Evolutionary conservation across 1,284 basidiomycete species (phyloP).

Genomic region (Ustilago nuda): DNA sequence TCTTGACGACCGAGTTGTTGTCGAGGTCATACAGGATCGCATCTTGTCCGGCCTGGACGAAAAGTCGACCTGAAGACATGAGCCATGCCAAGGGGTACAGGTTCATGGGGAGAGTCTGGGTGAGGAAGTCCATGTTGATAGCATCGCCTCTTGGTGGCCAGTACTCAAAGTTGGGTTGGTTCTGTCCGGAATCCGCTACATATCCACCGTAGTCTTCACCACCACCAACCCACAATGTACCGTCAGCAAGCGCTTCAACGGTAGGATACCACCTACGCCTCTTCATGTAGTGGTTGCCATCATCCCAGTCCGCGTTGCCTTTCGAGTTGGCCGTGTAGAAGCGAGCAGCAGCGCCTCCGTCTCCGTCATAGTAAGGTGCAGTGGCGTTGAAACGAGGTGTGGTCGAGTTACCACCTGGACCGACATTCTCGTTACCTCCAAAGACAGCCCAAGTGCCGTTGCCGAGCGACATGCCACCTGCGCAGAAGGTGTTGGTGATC

Average conservation of each 20-base stretch:
- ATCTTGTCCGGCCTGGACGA: constrained; percentile 56
- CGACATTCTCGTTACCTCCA: constrained; percentile 67
- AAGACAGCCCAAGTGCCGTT: constrained; percentile 67
- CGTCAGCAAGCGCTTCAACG: constrained; percentile 45
- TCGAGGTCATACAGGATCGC: constrained; percentile 43
- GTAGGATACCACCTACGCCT: constrained; percentile 48
- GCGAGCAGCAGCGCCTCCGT: constrained; percentile 46
- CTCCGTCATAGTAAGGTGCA: constrained; percentile 41
- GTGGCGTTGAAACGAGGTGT: constrained; percentile 30
- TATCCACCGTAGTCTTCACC: constrained; percentile 48
- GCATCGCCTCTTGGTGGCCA: constrained; percentile 39
- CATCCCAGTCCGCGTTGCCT: constrained; percentile 29
- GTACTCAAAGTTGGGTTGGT: constrained; percentile 52
- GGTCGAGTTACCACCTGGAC: constrained; percentile 52
- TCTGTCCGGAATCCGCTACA: constrained; percentile 29
- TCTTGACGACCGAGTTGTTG: constrained; percentile 29
- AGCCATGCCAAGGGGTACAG: constrained; percentile 61
- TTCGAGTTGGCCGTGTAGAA: constrained; percentile 37
- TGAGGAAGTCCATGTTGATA: constrained; percentile 46
- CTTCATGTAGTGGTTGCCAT: constrained; percentile 40
- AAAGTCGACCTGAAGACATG: constrained; percentile 56
- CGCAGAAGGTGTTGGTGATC: constrained; percentile 69
- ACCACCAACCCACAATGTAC: constrained; percentile 41
- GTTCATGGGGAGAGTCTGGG: constrained; percentile 47
- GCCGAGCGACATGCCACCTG: constrained; percentile 65